Conservation (phyloP, 1,139 yeast genomes). For the Suhomyces coccinellae region DNA sequence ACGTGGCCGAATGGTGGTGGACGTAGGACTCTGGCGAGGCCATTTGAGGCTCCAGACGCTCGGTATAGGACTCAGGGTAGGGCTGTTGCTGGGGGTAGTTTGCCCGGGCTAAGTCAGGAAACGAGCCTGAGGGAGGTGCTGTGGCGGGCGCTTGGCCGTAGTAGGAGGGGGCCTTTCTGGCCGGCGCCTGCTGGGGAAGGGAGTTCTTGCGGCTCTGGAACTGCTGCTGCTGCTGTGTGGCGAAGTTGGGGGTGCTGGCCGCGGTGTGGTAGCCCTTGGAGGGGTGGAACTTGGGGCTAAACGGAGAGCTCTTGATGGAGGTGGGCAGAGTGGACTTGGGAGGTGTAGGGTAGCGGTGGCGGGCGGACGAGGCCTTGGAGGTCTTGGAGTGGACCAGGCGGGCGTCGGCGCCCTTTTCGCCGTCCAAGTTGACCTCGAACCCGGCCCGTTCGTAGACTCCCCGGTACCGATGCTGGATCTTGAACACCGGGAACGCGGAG, state of each 20-base stretch:
- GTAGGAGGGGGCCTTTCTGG: slow-evolving; percentile 2
- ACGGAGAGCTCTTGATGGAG: slow-evolving; percentile 12
- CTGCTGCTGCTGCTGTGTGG: slow-evolving; percentile 10
- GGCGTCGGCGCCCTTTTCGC: slow-evolving; percentile 13
- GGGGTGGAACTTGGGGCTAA: slow-evolving; percentile 9
- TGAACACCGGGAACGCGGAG: slow-evolving; percentile 61
- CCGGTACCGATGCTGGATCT: slow-evolving; percentile 52
- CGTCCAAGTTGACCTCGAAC: slow-evolving; percentile 48
- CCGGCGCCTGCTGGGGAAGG: slow-evolving; percentile 4
- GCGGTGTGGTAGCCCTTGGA: slow-evolving; percentile 11
- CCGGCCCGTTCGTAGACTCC: slow-evolving; percentile 71
- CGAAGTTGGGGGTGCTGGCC: slow-evolving; percentile 10
- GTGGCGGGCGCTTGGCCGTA: slow-evolving; percentile 5
- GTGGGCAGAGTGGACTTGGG: slow-evolving; percentile 15
- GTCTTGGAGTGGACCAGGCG: slow-evolving; percentile 13
- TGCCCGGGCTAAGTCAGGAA: slow-evolving; percentile 2
- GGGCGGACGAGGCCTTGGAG: neutral
- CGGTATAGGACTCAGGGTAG: neutral
- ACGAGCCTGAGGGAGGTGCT: slow-evolving; percentile 7
- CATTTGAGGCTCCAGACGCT: neutral
- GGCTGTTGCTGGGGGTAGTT: neutral
- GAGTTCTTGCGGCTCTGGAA: slow-evolving; percentile 8
- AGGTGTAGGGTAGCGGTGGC: slow-evolving; percentile 11
- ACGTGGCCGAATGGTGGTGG: neutral
- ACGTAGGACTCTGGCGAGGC: slow-evolving; percentile 8